Evolutionary conservation across 345 rosid species (phyloP), one percentile per base, ranked within the genome.

Genomic region (Aquilaria malaccensis): DNA sequence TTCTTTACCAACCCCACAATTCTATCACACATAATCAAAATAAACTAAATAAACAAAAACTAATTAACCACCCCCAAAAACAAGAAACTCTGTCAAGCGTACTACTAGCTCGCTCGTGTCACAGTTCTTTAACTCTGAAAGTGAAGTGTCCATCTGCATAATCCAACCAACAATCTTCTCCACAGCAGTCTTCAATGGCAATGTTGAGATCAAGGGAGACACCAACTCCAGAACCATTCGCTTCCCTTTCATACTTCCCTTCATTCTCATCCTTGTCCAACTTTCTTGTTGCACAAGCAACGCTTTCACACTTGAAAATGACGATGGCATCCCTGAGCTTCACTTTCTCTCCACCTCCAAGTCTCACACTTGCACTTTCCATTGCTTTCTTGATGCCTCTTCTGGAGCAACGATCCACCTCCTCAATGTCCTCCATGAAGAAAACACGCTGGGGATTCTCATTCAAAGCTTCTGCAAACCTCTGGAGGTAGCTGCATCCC

Each of bases 361-460:
- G 71, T 32, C 61, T 50, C 9, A 80, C 46, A 33, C 43, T 69
- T 45, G 89, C 89, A 5, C 58, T 72, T 61, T 75, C 75, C 7
- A 78, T 78, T 9, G 84, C 79, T 58, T 73, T 51, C 71, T 67
- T 84, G 33, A 86, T 64, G 29, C 70, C 72, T 62, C 62, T 70
- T 15, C 55, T 72, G 52, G 79, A 72, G 59, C 46, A 48, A 10
- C 57, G 43, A 46, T 77, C 81, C 13, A 67, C 56, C 51, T 73
- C 77, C 13, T 80, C 84, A 37, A 75, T n/a, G 52, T 79, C 89
- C 63, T 84, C 87, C 72, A 86, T 60, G 72, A 81, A 80, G 64
- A 84, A 80, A 37, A 86, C 89, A 11, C 86, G 72, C 52, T 74
- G 86, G 29, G 89, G 94, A 57, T 84, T 86, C 78, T 84, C 85